Conservation (phyloP, 2,329 filamentous ascomycete genomes). For the Clonostachys rosea region DNA sequence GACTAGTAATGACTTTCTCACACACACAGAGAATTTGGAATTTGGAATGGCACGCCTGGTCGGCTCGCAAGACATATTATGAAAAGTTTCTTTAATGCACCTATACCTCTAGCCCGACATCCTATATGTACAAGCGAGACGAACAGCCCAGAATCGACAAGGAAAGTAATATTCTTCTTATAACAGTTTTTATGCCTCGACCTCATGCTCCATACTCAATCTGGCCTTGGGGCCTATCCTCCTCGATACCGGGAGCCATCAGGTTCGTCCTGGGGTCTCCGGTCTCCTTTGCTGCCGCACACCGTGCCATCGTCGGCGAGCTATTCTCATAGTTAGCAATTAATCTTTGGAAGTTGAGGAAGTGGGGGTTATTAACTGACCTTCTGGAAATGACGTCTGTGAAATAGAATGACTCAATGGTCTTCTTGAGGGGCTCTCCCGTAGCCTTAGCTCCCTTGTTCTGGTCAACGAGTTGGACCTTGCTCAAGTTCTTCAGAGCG, state of each 20-base stretch:
- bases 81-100: too few relatives aligned
- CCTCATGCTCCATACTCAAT: constrained; percentile 50
- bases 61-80: too few relatives aligned
- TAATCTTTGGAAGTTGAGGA: constrained; percentile 6
- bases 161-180: constrained; percentile 1
- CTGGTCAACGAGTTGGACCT: constrained; percentile 91
- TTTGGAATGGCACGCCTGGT: too few relatives aligned
- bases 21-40: too few relatives aligned
- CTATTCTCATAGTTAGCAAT: constrained; percentile 38
- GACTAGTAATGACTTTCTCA: too few relatives aligned
- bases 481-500: constrained; percentile 71
- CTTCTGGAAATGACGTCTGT: constrained; percentile 96
- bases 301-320: constrained; percentile 97
- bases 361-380: constrained; percentile 43
- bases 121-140: constrained; percentile 33
- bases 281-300: constrained; percentile 85
- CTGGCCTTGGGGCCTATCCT: constrained; percentile 58
- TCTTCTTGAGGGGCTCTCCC: constrained; percentile 72
- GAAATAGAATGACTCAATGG: constrained; percentile 96
- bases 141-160: constrained; percentile 9
- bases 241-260: constrained; percentile 67
- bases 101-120: constrained; percentile 15
- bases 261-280: constrained; percentile 75
- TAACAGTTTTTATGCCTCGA: constrained; percentile 1
- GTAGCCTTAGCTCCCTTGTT: constrained; percentile 82